Conservation (phyloP, 495 filamentous ascomycete species). For the Articulospora tetracladia region DNA sequence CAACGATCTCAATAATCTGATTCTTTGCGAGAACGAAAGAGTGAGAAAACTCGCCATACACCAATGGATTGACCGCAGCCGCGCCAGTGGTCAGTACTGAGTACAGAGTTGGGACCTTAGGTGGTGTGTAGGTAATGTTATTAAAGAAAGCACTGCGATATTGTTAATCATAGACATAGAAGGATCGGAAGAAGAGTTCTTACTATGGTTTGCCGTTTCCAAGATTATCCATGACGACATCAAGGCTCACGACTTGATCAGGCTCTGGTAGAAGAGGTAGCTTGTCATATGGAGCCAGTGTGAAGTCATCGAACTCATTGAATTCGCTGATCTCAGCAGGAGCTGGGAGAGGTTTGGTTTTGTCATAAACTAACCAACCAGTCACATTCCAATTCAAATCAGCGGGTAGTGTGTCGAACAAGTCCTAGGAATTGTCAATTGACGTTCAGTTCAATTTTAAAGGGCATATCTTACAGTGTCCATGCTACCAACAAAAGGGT, state of each 20-base stretch:
- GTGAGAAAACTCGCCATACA: constrained; percentile 76
- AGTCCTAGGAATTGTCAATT: constrained; percentile 39
- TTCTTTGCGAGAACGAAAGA: constrained; percentile 61
- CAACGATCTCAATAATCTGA: constrained; percentile 69
- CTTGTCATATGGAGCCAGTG: constrained; percentile 62
- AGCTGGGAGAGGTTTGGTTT: constrained; percentile 49
- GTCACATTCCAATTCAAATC: constrained; percentile 73
- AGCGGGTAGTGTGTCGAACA: constrained; percentile 64
- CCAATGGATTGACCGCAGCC: constrained; percentile 52
- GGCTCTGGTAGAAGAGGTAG: constrained; percentile 50
- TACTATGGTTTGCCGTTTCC: constrained; percentile 74
- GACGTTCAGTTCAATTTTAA: neutral
- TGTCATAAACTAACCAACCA: constrained; percentile 75
- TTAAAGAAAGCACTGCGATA: constrained; percentile 69
- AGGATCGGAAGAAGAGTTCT: constrained; percentile 13
- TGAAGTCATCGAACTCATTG: constrained; percentile 69
- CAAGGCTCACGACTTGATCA: constrained; percentile 56
- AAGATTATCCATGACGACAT: constrained; percentile 62
- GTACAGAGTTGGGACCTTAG: constrained; percentile 80
- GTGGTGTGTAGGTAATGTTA: constrained; percentile 66
- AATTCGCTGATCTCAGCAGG: constrained; percentile 54
- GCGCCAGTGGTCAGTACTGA: constrained; percentile 63
- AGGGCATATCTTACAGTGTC: constrained; percentile 39
- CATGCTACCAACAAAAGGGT: constrained; percentile 61
- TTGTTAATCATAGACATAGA: neutral